Evolutionary conservation across 805 yeast genomes (phyloP).

Genomic region (Schizosaccharomyces cryophilus): DNA sequence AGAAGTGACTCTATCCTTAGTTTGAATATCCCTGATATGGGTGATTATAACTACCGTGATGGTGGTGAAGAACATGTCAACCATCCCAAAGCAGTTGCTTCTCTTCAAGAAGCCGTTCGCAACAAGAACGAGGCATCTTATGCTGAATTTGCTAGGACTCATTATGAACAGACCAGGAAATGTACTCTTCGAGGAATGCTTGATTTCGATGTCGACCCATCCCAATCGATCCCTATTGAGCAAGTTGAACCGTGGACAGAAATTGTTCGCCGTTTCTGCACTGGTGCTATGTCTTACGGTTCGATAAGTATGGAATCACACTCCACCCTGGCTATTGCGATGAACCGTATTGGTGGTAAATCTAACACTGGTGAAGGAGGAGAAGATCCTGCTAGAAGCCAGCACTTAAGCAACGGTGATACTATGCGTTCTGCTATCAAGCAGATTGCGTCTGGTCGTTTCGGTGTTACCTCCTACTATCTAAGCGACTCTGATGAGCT

Average conservation of each 20-base stretch:
- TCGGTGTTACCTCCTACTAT: conserved; percentile 90
- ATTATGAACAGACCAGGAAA: conserved; percentile 69
- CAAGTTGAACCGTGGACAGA: conserved; percentile 99
- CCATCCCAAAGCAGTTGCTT: conserved; percentile 85
- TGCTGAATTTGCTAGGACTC: conserved; percentile 69
- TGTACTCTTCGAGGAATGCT: conserved; percentile 87
- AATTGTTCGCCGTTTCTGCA: conserved; percentile 83
- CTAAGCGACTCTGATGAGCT: conserved; percentile 90
- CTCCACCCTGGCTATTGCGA: conserved; percentile 90
- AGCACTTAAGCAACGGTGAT: conserved; percentile 64
- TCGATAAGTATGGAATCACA: conserved; percentile 97
- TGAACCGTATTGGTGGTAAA: conserved; percentile 94
- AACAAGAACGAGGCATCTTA: conserved; percentile 87
- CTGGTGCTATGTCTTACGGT: conserved; percentile 99
- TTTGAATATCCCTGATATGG: conserved; percentile 66
- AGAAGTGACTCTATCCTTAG: conserved; percentile 45
- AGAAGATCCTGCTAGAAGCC: conserved; percentile 81
- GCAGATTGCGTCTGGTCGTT: conserved; percentile 93
- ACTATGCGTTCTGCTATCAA: conserved; percentile 97
- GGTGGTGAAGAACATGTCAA: conserved; percentile 93
- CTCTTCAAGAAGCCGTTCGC: conserved; percentile 92
- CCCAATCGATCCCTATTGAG: conserved; percentile 67
- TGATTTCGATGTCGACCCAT: conserved; percentile 58
- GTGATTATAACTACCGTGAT: conserved; percentile 96
- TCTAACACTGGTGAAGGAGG: conserved; percentile 99